Evolutionary conservation across 768 basidiomycete species (phyloP), one percentile per base, ranked within the genome.

Genomic region (Termitomyces sp.): DNA sequence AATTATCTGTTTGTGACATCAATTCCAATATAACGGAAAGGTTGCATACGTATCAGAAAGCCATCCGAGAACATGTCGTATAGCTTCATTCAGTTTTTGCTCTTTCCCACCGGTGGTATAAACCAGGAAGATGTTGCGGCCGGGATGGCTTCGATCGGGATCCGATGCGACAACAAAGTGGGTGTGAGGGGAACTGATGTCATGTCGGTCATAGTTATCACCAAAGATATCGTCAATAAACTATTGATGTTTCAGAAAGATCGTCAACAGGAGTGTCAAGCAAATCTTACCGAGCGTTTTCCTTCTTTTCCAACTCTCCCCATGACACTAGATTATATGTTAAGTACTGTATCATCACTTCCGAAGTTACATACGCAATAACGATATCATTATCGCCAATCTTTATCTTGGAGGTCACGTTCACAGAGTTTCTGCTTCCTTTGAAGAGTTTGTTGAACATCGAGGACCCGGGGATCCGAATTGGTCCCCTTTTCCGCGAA

Each of bases 41-140:
- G n/a, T 34, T 22, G 48, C 45, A n/a, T 44, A 62, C 61, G 42
- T 52, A n/a, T 62, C 57, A 42, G 54, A 37, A 36, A 62, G 46
- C 61, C 61, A 62, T 6, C 32, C 53, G 1, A 48, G 47, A 37
- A 55, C 47, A 42, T 33, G 24, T 7, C 57, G 50, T 27, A 62
- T 47, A 18, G 43, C 48, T 12, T 62, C 57, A 30, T 49, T 39
- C 13, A 62, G 37, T n/a, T 62, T 62, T 39, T 56, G 57, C 6
- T 55, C 57, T n/a, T 52, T 53, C 4, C 6, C 20, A 9, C 57
- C 57, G 2, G 44, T 55, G 10, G 48, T 55, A 30, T 62, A 62
- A 27, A 58, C 57, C 10, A 62, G 7, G 32, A 52, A 52, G 7
- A 62, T 27, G 20, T 44, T 59, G 18, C 61, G 61, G 36, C n/a